Evolutionary conservation across 441 rosid species (phyloP).

Genomic region (Populus hybrid): DNA sequence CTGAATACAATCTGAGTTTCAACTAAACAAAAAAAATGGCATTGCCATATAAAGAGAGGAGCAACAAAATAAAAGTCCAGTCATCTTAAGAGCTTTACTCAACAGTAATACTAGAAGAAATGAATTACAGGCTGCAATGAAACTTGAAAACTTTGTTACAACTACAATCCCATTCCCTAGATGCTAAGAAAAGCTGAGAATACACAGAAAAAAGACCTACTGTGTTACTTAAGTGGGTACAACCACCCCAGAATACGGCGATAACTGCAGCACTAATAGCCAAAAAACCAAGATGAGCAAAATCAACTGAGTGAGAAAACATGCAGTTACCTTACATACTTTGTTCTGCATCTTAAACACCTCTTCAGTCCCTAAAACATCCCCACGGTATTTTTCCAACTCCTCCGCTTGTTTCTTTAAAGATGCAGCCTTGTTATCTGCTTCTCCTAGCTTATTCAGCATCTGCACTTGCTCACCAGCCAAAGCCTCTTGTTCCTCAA

Average conservation of each 20-base stretch:
- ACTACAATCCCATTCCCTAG: conserved; percentile 7
- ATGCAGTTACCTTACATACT: conserved; percentile 37
- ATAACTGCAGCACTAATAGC: conserved; percentile 33
- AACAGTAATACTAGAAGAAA: neutral
- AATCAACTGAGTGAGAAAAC: conserved; percentile 50
- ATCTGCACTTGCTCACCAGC: conserved; percentile 40
- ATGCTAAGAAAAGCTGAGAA: conserved; percentile 21
- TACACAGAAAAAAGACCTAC: conserved; percentile 29
- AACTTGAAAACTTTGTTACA: conserved; percentile 15
- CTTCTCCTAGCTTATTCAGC: conserved; percentile 42
- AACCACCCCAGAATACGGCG: conserved; percentile 33
- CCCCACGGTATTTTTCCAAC: conserved; percentile 41
- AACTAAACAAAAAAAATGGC: neutral
- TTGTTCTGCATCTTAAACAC: conserved; percentile 44
- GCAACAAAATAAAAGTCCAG: neutral
- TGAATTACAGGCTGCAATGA: neutral
- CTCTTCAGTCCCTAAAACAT: conserved; percentile 42
- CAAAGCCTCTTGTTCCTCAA: conserved; percentile 44
- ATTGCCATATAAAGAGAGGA: no score
- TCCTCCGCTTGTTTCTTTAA: conserved; percentile 47
- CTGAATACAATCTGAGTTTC: neutral
- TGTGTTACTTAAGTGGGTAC: conserved; percentile 55
- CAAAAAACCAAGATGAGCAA: conserved; percentile 47
- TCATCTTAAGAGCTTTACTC: conserved; percentile 1
- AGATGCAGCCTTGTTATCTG: conserved; percentile 41